A percentile compares a stretch with the other conserved stretches of the same genome.
Conservation (phyloP, 2,329 filamentous ascomycete genomes). For the Fonsecaea pedrosoi region DNA sequence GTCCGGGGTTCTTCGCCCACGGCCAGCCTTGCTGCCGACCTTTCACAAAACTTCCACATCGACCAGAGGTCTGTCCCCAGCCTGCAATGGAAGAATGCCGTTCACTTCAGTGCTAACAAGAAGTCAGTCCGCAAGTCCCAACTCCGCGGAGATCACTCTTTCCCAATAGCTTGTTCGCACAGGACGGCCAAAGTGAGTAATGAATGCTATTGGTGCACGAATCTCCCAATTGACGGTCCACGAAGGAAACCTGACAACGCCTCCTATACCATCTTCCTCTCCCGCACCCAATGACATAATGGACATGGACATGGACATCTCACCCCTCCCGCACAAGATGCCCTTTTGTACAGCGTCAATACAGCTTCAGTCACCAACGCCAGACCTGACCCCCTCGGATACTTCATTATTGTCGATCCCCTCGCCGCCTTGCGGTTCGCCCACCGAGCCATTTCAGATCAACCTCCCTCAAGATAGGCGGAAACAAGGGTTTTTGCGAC, state of each 20-base stretch:
- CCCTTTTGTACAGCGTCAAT: slow-evolving; percentile 67
- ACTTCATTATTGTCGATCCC: slow-evolving; percentile 46
- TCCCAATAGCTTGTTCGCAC: slow-evolving; percentile 71
- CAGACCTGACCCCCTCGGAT: slow-evolving; percentile 59
- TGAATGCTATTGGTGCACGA: slow-evolving; percentile 8
- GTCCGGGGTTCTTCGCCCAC: slow-evolving; percentile 87
- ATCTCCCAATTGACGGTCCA: slow-evolving; percentile 29
- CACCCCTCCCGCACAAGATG: slow-evolving; percentile 87
- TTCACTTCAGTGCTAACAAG: slow-evolving; percentile 40
- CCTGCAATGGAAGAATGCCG: slow-evolving; percentile 37
- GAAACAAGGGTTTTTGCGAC: slow-evolving; percentile 73
- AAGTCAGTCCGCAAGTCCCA: slow-evolving; percentile 75
- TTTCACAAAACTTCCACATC: slow-evolving; percentile 96
- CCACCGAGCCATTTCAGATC: slow-evolving; percentile 44
- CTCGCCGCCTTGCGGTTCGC: slow-evolving; percentile 51
- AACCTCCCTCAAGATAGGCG: slow-evolving; percentile 53
- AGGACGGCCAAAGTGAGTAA: slow-evolving; percentile 66
- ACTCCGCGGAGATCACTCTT: slow-evolving; percentile 87
- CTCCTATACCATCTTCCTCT: slow-evolving; percentile 83
- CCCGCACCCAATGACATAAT: slow-evolving; percentile 62
- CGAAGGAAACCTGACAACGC: slow-evolving; percentile 78
- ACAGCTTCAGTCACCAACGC: slow-evolving; percentile 75
- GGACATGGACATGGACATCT: slow-evolving; percentile 98
- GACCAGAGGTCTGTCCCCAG: slow-evolving; percentile 76
- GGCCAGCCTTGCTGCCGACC: slow-evolving; percentile 86